Base-by-base conservation (phyloP, 805 yeast genomes). In the Candida cerambycidarum region DNA sequence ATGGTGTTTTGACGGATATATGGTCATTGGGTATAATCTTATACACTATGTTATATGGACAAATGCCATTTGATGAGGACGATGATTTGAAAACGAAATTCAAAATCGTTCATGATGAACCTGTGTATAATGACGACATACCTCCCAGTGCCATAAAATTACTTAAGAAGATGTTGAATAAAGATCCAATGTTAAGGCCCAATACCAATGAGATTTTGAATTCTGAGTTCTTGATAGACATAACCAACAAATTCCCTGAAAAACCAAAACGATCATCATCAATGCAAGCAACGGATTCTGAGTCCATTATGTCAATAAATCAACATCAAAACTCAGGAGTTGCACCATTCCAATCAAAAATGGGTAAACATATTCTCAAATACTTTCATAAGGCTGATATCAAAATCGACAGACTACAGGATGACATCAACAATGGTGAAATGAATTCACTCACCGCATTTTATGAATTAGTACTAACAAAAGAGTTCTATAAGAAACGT, bases 11-110 rank as follows among this genome's bases (percentile, higher is more conserved):
- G 52, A 80, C 82, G 2, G 99, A 92, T 59, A 80, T 86, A 5
- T 92, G 99, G 99, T 80, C 97, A 0, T 63, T 92, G 48, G 99
- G 99, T 0, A 79, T 93, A 9, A 89, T 93, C 12, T 64, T 92
- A 7, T 93, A 83, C 58, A 89, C 97, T 0, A 72, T 92, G 75
- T 56, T 88, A 0, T 79, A 83, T 43, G 97, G 97, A 0, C 79
- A 80, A 45, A 83, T 92, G 84, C 99, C 99, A 0, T 92, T 90
- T 65, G 92, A 85, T 54, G 90, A 84, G 51, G 96, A 89, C 32
- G 87, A 80, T 47, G 90, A 83, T 16, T 57, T 76, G 32, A 74
- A 65, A 39, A 83, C 87, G 0, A 79, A 79, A 50, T 61, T 65
- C 51, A 75, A 75, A 47, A 85, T 92, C 33, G 63, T 86, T 5